phyloP scores from a whole-genome alignment of 352 stramenopile species.

The Peronosclerospora sorghi region DNA sequence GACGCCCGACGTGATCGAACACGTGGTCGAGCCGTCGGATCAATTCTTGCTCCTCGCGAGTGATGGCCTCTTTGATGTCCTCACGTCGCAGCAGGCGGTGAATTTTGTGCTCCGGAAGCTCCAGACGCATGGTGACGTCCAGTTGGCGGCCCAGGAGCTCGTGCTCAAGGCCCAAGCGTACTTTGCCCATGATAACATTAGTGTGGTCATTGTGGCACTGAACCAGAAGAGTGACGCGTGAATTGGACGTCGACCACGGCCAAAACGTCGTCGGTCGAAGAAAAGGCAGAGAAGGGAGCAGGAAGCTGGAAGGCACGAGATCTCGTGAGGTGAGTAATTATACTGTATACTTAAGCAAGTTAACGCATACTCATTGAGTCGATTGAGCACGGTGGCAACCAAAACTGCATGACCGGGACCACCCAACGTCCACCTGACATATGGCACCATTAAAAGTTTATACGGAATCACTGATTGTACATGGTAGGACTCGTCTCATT shows the following conservation, averaged over 20 bases:
- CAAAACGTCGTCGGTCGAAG: slow-evolving; percentile 11
- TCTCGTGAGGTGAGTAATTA: too few relatives aligned
- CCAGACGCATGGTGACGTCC: slow-evolving; percentile 77
- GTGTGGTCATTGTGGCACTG: slow-evolving; percentile 77
- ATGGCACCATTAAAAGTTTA: too few relatives aligned
- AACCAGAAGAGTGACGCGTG: slow-evolving; percentile 48
- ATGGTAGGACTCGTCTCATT: too few relatives aligned
- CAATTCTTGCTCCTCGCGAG: slow-evolving; percentile 88
- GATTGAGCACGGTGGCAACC: too few relatives aligned
- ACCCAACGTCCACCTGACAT: too few relatives aligned
- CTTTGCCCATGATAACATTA: slow-evolving; percentile 87
- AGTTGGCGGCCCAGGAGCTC: slow-evolving; percentile 80
- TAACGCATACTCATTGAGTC: too few relatives aligned
- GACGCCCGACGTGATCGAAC: slow-evolving; percentile 72
- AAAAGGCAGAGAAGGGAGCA: slow-evolving; percentile 13
- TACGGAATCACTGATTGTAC: too few relatives aligned
- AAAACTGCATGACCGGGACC: too few relatives aligned
- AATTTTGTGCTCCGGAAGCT: slow-evolving; percentile 88
- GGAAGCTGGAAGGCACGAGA: too few relatives aligned
- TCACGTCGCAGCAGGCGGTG: slow-evolving; percentile 83
- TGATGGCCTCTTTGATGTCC: slow-evolving; percentile 87
- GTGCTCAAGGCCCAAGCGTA: slow-evolving; percentile 83
- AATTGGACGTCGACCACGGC: slow-evolving; percentile 15
- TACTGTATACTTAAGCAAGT: too few relatives aligned
- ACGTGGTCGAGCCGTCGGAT: slow-evolving; percentile 45